phyloP scores from a whole-genome alignment of 2,329 filamentous ascomycete genomes.

The Colletotrichum musae region DNA sequence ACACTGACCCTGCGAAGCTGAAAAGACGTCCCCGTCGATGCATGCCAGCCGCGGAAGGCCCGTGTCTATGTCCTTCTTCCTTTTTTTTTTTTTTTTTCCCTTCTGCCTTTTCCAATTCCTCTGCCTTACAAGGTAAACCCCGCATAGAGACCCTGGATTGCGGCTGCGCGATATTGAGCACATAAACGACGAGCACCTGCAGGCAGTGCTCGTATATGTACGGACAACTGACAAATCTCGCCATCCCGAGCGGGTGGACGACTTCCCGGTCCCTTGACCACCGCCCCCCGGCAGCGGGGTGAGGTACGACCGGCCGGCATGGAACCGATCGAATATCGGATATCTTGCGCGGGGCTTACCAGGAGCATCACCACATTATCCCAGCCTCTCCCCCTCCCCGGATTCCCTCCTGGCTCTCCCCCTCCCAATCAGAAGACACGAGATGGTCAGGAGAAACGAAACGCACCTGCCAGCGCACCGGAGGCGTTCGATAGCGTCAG shows the following conservation, averaged over 20 bases:
- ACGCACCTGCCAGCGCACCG: constrained; percentile 24
- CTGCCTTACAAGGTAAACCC: constrained; percentile 1
- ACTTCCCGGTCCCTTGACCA: background rate
- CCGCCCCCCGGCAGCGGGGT: background rate
- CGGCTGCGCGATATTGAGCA: constrained; percentile 3
- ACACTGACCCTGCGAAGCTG: constrained; percentile 11
- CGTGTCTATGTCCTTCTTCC: background rate
- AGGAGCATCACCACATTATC: no score
- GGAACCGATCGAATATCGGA: constrained; percentile 22
- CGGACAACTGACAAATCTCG: constrained; percentile 22
- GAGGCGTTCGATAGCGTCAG: constrained; percentile 35
- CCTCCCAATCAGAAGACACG: background rate
- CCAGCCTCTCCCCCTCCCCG: no score
- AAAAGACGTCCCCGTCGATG: background rate
- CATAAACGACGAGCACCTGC: background rate
- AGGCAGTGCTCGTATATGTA: constrained; percentile 22
- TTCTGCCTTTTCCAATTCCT: background rate
- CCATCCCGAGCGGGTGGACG: constrained; percentile 5
- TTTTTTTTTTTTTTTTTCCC: background rate
- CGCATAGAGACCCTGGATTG: background rate
- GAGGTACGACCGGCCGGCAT: constrained; percentile 7
- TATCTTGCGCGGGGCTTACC: background rate
- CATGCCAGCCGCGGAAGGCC: background rate
- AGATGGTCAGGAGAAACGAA: constrained; percentile 13
- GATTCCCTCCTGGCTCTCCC: no score